A percentile compares a stretch with the other conserved stretches of the same genome.
phyloP scores from a whole-genome alignment of 2,329 filamentous ascomycete genomes.

The Phaeomoniella chlamydospora region DNA sequence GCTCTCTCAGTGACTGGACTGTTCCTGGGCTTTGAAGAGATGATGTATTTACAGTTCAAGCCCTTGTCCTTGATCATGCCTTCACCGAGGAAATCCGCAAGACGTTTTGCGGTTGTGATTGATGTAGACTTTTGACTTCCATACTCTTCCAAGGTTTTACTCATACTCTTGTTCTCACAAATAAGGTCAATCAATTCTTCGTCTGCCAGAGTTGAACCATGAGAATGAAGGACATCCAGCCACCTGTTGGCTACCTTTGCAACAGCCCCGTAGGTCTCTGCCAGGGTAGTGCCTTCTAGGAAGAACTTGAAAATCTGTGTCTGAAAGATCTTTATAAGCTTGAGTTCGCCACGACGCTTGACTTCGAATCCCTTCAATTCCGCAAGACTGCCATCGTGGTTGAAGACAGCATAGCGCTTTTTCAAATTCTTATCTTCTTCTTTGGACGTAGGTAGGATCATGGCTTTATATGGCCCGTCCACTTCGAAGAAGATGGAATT shows the following conservation, averaged over 20 bases:
- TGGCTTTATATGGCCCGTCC: constrained; percentile 91
- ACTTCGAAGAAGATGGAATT: constrained; percentile 99
- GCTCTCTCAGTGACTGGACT: constrained; percentile 91
- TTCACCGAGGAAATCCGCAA: constrained; percentile 92
- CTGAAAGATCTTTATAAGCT: constrained; percentile 99
- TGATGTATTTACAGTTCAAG: constrained; percentile 98
- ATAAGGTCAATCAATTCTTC: constrained; percentile 99
- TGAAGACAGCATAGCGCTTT: constrained; percentile 98
- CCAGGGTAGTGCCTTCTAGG: constrained; percentile 72
- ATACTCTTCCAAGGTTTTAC: constrained; percentile 93
- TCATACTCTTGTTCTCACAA: constrained; percentile 97
- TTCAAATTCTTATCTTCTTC: constrained; percentile 99
- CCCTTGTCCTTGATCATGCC: constrained; percentile 99
- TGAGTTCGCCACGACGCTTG: constrained; percentile 92
- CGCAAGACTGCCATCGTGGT: constrained; percentile 87
- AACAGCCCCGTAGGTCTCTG: constrained; percentile 81
- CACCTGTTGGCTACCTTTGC: constrained; percentile 92
- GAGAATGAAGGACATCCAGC: constrained; percentile 86
- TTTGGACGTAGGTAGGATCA: constrained; percentile 94
- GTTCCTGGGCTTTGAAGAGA: constrained; percentile 71
- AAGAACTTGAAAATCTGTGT: constrained; percentile 99
- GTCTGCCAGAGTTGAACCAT: constrained; percentile 78
- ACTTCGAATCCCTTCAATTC: constrained; percentile 97
- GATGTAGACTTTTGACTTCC: constrained; percentile 91
- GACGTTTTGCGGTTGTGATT: constrained; percentile 90